phyloP scores from a whole-genome alignment of 2,329 filamentous ascomycete genomes.

The Penicillium brasilianum region DNA sequence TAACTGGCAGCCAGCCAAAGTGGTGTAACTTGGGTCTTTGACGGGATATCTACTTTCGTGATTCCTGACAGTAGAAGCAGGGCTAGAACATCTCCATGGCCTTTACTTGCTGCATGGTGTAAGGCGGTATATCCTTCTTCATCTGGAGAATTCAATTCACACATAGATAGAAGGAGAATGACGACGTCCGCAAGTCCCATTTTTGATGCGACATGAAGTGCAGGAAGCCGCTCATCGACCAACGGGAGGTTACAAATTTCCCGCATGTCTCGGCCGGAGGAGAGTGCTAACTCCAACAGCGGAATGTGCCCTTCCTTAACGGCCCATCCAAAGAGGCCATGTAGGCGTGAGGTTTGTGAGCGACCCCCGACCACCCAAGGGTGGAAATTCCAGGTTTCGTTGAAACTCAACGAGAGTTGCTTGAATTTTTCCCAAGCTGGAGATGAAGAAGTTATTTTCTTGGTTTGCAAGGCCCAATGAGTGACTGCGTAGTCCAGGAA shows the following conservation, averaged over 20 bases:
- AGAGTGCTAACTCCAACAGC: conserved; percentile 3
- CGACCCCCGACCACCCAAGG: conserved; percentile 27
- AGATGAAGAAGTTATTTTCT: conserved; percentile 3
- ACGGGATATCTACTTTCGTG: background rate
- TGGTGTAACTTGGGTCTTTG: background rate
- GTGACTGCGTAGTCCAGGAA: background rate
- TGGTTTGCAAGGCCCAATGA: background rate
- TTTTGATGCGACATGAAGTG: conserved; percentile 28
- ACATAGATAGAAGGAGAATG: background rate
- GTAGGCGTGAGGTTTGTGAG: conserved; percentile 22
- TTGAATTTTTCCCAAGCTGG: conserved; percentile 24
- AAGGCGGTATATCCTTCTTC: background rate
- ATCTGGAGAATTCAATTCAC: background rate
- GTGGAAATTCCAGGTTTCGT: conserved; percentile 32
- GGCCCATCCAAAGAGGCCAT: conserved; percentile 31
- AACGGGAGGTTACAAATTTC: conserved; percentile 26
- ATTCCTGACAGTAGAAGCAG: background rate
- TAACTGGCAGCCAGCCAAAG: conserved; percentile 1
- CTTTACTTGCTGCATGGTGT: background rate
- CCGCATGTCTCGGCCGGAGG: background rate
- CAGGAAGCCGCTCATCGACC: conserved; percentile 25
- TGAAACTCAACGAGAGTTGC: conserved; percentile 21
- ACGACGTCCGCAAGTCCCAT: conserved; percentile 11
- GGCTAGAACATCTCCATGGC: background rate
- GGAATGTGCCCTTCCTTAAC: conserved; percentile 27